Evolutionary conservation across 2,329 filamentous ascomycete species (phyloP), one percentile per base, ranked within the genome.

Genomic region (Simplicillium aogashimaense): DNA sequence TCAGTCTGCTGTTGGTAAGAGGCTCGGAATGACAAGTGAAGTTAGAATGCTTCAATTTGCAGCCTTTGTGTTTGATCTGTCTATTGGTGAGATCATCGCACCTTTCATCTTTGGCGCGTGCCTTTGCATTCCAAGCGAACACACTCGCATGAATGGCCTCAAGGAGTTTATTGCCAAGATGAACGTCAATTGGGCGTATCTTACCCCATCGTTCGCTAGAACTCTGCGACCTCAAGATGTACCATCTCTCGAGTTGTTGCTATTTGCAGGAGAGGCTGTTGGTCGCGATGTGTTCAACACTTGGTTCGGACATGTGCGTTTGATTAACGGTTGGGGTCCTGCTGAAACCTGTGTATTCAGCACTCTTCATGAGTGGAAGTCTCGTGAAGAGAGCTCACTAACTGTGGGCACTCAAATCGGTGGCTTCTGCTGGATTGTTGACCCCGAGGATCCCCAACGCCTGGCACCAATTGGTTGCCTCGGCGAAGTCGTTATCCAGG

Each of bases 401-500:
- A 47, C 32, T 34, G 42, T 47, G 12, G 45, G 45, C 9, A 13
- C 29, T 13, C 43, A 36, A 18, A 35, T 38, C 15, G 40, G 38
- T 7, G 12, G 20, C 13, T 28, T 29, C 7, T 39, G 29, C 1
- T 45, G 45, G 38, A 33, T 48, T 16, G 39, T 40, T 9, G 35
- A 45, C 6, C 32, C 25, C 5, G 14, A 35, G 7, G 34, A 49
- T 10, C 35, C 34, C 9, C 31, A 41, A 11, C 18, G 34, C 3
- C 38, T 51, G 4, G 36, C 36, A 2, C 44, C 49, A 2, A 39
- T 48, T 5, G 49, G 49, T 1, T 36, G 33, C 3, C 18, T 44
- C 3, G 50, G 48, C 4, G 50, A 52, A 29, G 40, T 51, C 2
- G 34, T 49, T 3, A 38, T 51, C 13, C 47, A 51, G 33, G 45